Conservation (phyloP, 2,329 filamentous ascomycete species). For the Colletotrichum sp. region DNA sequence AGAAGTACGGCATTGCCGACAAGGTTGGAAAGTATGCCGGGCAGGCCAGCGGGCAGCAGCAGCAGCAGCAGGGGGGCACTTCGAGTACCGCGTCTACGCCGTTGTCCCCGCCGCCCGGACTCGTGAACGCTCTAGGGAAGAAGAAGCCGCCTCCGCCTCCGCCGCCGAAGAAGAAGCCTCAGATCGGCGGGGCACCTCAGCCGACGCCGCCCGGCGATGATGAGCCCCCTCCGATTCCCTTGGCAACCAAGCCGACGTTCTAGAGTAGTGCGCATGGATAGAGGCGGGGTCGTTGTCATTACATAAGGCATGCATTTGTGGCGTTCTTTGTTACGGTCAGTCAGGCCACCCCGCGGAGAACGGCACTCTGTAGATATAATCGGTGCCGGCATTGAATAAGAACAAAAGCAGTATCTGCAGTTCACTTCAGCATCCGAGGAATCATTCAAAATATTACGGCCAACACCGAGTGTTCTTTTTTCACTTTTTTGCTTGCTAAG, state of each 20-base stretch:
- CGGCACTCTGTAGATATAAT: neutral
- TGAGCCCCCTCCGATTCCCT: conserved; percentile 56
- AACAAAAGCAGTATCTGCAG: neutral
- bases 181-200: conserved; percentile 29
- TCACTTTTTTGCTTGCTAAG: conserved; percentile 21
- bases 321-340: conserved; percentile 1
- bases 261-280: conserved; percentile 22
- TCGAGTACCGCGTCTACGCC: neutral
- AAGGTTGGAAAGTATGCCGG: conserved; percentile 35
- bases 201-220: conserved; percentile 25
- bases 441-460: neutral
- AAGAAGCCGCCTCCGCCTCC: conserved; percentile 60
- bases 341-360: neutral
- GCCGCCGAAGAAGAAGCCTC: conserved; percentile 57
- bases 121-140: conserved; percentile 38
- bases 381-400: neutral
- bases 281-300: neutral
- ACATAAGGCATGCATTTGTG: neutral
- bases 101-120: conserved; percentile 14
- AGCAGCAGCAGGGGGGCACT: neutral
- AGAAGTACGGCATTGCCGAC: conserved; percentile 63
- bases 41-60: conserved; percentile 20
- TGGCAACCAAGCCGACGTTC: conserved; percentile 55
- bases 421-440: neutral
- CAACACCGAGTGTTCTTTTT: conserved; percentile 15